A percentile compares a stretch with the other conserved stretches of the same genome.
phyloP scores from a whole-genome alignment of 768 basidiomycete genomes.

The Psilocybe tampanensis region DNA sequence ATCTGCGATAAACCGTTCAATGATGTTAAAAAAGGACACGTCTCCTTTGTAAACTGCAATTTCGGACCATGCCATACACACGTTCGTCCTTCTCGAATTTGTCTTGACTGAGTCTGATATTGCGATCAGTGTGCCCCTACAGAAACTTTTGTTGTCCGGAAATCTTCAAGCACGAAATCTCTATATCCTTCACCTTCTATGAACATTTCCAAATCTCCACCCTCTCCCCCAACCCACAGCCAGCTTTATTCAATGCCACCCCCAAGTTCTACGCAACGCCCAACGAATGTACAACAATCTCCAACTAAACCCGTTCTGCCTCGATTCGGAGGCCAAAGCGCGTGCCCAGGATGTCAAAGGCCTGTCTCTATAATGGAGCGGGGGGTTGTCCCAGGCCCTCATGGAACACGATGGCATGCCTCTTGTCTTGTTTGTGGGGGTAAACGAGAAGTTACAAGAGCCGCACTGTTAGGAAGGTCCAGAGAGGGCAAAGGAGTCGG shows the following conservation, averaged over 20 bases:
- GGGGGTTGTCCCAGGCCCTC: constrained; percentile 85
- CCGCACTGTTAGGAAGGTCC: constrained; percentile 37
- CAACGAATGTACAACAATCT: constrained; percentile 16
- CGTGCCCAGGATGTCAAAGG: constrained; percentile 76
- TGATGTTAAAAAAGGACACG: constrained; percentile 61
- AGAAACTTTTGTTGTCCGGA: constrained; percentile 42
- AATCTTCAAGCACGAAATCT: constrained; percentile 25
- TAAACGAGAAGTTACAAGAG: constrained; percentile 48
- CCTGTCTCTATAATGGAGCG: constrained; percentile 82
- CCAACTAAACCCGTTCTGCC: constrained; percentile 39
- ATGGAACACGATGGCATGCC: constrained; percentile 80
- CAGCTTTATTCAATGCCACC: constrained; percentile 16
- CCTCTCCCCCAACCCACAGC: constrained; percentile 8
- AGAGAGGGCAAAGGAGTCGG: constrained; percentile 53
- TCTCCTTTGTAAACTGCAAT: constrained; percentile 69
- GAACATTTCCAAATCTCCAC: constrained; percentile 2
- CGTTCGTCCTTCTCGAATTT: constrained; percentile 25
- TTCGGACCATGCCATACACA: constrained; percentile 73
- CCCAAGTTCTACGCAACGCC: constrained; percentile 24
- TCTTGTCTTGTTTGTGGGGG: constrained; percentile 83
- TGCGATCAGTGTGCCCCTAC: constrained; percentile 47
- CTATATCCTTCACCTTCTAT: constrained; percentile 15
- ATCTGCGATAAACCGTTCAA: constrained; percentile 67
- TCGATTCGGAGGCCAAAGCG: constrained; percentile 60
- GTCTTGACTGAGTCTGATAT: neutral